Conservation (phyloP, 176 grass and related monocot genomes). For the Rhipidocladum racemiflorum region DNA sequence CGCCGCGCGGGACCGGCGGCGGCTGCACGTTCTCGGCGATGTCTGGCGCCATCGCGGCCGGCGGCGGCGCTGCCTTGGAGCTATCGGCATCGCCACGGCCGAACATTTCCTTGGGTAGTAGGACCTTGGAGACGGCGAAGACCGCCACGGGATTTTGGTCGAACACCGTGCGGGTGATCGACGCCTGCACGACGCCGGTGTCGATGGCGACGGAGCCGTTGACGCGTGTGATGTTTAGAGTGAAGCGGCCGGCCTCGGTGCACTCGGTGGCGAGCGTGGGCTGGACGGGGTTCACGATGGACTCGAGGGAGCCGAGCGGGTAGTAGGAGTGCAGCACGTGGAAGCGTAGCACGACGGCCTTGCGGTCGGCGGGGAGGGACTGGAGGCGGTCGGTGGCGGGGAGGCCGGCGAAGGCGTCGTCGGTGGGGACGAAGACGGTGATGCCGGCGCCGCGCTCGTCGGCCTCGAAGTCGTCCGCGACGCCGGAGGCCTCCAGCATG, state of each 20-base stretch:
- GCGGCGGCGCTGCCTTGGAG: background rate
- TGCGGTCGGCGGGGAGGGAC: conserved; percentile 78
- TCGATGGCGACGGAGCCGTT: conserved; percentile 92
- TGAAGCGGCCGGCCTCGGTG: conserved; percentile 75
- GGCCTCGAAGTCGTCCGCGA: conserved; percentile 63
- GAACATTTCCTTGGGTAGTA: conserved; percentile 91
- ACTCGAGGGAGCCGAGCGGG: conserved; percentile 86
- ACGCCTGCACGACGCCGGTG: conserved; percentile 87
- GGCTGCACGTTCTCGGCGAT: conserved; percentile 10
- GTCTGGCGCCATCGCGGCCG: background rate
- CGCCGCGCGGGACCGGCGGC: conserved; percentile 36
- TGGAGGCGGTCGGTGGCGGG: conserved; percentile 72
- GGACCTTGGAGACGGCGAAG: conserved; percentile 86
- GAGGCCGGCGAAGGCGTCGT: conserved; percentile 85
- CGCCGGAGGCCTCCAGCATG: conserved; percentile 90
- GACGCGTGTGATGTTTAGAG: conserved; percentile 93
- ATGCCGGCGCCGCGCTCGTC: conserved; percentile 88
- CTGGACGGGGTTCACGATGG: conserved; percentile 98
- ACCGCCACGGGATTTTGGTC: conserved; percentile 90
- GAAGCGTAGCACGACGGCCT: conserved; percentile 88
- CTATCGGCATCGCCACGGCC: background rate
- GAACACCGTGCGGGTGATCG: conserved; percentile 92
- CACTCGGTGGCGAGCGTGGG: conserved; percentile 86
- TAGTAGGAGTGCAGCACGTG: conserved; percentile 98
- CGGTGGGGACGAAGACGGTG: conserved; percentile 91